These are phyloP conservation scores for Diplotaxis tenuifolia DNA, from an alignment of 345 rosid genomes.

Conservation along the genomic window DNA sequence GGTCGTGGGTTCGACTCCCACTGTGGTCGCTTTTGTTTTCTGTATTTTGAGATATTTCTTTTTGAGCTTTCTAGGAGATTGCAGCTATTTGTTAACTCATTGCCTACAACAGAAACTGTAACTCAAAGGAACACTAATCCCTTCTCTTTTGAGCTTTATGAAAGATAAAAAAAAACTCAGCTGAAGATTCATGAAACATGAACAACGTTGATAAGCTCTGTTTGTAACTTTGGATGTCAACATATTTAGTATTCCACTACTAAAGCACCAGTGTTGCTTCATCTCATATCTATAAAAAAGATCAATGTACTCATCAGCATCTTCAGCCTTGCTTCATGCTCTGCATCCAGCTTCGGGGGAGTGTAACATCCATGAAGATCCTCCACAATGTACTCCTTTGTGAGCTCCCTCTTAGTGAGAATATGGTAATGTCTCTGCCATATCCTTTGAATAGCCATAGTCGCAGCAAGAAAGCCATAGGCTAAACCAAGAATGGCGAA, in stretches of 20 bases:
- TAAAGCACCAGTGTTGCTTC: not conserved
- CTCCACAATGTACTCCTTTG: slow-evolving; percentile 85
- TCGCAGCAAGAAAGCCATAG: slow-evolving; percentile 92
- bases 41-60: not conserved
- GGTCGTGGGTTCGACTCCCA: slow-evolving; percentile 94
- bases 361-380: slow-evolving; percentile 84
- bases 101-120: not conserved
- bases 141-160: not conserved
- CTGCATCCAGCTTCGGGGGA: slow-evolving; percentile 79
- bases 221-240: not conserved
- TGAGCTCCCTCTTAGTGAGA: slow-evolving; percentile 86
- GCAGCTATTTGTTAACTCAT: not conserved
- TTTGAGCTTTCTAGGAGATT: not conserved
- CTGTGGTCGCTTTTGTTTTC: slow-evolving; percentile 30
- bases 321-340: slow-evolving; percentile 69
- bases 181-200: not conserved
- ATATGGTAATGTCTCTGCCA: slow-evolving; percentile 98
- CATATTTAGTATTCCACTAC: not conserved
- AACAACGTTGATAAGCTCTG: no score
- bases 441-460: slow-evolving; percentile 89
- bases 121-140: not conserved
- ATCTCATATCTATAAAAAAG: not conserved
- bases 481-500: slow-evolving; percentile 89
- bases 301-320: slow-evolving; percentile 21
- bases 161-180: not conserved